These are phyloP conservation scores for Metschnikowia amazonensis DNA, from an alignment of 805 yeast species.

Conservation along the genomic window DNA sequence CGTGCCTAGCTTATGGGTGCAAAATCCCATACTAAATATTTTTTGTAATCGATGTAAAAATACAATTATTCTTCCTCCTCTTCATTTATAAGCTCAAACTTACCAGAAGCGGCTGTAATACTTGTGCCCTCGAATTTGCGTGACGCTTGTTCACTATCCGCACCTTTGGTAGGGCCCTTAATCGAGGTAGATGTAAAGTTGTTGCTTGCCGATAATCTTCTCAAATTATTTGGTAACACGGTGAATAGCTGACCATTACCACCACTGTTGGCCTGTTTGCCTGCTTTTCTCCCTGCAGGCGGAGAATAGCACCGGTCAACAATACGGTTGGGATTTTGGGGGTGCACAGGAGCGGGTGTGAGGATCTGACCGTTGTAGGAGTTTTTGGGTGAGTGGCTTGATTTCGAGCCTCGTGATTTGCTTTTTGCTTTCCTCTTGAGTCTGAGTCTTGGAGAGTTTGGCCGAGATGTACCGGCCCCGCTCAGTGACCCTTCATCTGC, in stretches of 20 bases:
- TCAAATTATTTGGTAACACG: not conserved
- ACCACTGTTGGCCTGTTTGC: not conserved
- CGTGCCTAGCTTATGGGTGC: conserved; percentile 9
- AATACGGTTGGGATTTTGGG: conserved; percentile 3
- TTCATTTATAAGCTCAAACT: conserved; percentile 5
- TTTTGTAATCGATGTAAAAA: not conserved
- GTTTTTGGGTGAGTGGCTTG: conserved; percentile 4
- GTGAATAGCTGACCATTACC: not conserved
- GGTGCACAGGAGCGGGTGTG: conserved; percentile 10
- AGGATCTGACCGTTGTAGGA: conserved; percentile 4
- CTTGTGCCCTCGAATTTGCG: conserved; percentile 1
- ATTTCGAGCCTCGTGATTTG: conserved; percentile 6
- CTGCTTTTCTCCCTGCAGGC: conserved; percentile 1
- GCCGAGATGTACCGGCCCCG: conserved; percentile 5
- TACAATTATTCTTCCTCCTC: conserved; percentile 4
- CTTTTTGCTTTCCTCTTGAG: conserved; percentile 10
- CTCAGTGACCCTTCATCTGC: conserved; percentile 7
- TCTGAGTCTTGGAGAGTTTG: conserved; percentile 12
- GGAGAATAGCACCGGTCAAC: conserved; percentile 3
- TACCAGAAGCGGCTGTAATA: not conserved
- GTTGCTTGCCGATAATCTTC: not conserved
- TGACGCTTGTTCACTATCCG: not conserved
- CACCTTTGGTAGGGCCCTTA: not conserved
- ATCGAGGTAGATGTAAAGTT: not conserved
- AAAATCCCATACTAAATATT: conserved; percentile 3